Evolutionary conservation across 345 rosid genomes (phyloP).

Genomic region (Murraya koenigii): DNA sequence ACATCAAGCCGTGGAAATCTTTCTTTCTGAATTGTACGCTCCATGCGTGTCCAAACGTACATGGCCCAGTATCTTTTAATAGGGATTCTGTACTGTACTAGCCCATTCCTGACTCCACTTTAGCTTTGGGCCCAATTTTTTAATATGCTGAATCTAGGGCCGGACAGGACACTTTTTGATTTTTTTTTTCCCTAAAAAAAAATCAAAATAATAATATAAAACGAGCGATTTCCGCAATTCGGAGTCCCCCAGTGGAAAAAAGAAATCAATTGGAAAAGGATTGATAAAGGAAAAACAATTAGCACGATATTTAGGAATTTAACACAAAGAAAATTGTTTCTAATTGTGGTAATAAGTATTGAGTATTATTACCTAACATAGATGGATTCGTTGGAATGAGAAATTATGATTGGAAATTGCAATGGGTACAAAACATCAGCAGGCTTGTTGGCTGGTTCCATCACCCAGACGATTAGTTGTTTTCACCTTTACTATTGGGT

Average conservation of each 20-base stretch:
- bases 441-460: neutral
- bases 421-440: too few species aligned
- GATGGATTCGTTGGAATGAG: neutral
- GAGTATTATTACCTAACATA: too few species aligned
- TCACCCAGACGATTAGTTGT: neutral
- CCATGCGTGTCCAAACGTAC: neutral
- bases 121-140: slow-evolving; percentile 2
- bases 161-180: neutral
- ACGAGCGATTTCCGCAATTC: neutral
- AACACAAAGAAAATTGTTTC: too few species aligned
- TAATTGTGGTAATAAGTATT: too few species aligned
- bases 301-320: too few species aligned
- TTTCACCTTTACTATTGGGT: neutral
- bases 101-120: slow-evolving; percentile 1
- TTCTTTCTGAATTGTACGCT: neutral
- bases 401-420: neutral
- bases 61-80: neutral
- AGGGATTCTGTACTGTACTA: neutral
- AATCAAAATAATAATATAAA: neutral
- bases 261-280: neutral
- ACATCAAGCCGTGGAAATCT: neutral
- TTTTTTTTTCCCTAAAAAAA: too few species aligned
- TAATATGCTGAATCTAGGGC: neutral
- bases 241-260: too few species aligned
- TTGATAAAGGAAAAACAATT: too few species aligned